Percentiles rank a stretch among this genome's conserved stretches.
These are phyloP conservation scores for Cladophialophora yegresii DNA, from an alignment of 2,329 filamentous ascomycete genomes.

Conservation along the genomic window DNA sequence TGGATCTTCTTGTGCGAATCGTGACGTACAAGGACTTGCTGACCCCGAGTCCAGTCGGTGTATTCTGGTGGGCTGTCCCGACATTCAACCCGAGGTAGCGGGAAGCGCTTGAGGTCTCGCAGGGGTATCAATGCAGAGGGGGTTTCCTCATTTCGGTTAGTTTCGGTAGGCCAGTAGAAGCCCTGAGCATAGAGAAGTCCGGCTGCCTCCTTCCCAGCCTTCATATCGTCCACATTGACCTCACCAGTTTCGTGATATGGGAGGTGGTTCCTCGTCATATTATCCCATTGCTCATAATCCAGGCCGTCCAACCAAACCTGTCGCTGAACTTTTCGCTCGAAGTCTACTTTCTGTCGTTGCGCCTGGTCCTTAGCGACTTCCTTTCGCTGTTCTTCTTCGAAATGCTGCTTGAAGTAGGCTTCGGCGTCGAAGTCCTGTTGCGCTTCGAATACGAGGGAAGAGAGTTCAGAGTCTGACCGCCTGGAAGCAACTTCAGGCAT, in stretches of 20 bases:
- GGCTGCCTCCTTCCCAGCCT: background rate
- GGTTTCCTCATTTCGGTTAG: background rate
- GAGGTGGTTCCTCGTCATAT: background rate
- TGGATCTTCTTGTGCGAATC: background rate
- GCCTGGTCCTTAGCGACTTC: background rate
- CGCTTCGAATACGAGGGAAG: constrained; percentile 2
- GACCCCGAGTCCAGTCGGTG: background rate
- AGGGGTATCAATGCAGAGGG: constrained; percentile 10
- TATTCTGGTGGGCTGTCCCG: background rate
- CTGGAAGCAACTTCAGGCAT: background rate
- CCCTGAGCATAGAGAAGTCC: constrained; percentile 2
- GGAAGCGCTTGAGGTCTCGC: constrained; percentile 12
- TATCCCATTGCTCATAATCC: background rate
- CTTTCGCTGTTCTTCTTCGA: background rate
- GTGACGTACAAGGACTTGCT: background rate
- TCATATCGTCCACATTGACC: constrained; percentile 1
- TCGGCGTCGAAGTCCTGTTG: constrained; percentile 14
- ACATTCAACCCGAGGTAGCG: background rate
- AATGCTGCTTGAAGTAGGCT: background rate
- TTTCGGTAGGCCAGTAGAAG: constrained; percentile 12
- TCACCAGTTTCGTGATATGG: background rate
- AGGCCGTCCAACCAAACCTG: background rate
- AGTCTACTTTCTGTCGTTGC: background rate
- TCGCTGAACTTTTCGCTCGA: background rate
- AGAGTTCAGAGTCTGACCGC: background rate